Base-by-base conservation (phyloP, 2,329 filamentous ascomycete genomes). In the Trichoderma koningiopsis region DNA sequence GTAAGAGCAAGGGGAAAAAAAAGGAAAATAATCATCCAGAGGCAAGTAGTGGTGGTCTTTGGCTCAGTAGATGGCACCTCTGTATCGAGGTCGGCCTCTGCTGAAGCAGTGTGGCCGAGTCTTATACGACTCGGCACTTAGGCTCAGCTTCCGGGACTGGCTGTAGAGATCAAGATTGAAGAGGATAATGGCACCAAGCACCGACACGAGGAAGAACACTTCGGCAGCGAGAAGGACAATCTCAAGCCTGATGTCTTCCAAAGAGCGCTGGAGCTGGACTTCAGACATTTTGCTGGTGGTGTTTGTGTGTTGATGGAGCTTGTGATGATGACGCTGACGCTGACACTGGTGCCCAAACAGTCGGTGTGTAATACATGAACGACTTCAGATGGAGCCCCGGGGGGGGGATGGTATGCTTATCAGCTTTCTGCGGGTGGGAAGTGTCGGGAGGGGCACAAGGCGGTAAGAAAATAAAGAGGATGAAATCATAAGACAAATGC, bases 171-270 rank as follows among this genome's bases (percentile, higher is more conserved):
- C 72, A 27, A 76, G 70, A 35, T 75, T 76, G 56, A 77, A 70
- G 55, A 77, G 75, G 49, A 81, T 74, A 29, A 80, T 64, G n/a
- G 78, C 69, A 27, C 74, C 74, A 19, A 82, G 72, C 7, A 78
- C 70, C 19, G 72, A 73, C 19, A 80, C 78, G 31, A 81, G 74
- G 19, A 78, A 53, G 43, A 81, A 71, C 56, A 79, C 75, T 14
- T 74, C 75, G 16, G 75, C 68, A 14, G 79, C 78, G 31, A 82
- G 71, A 31, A 80, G 71, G 47, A 77, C 62, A 56, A 81, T 79
- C 71, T 81, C 79, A 43, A 79, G 68, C 55, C 75, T 74, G 66
- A 71, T 76, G 40, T 75, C 71, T n/a, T 79, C 75, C 53, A 76
- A 52, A 40, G 74, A 72, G 35, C 70, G 73, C 29, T 70, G 68